These are phyloP conservation scores for Podosphaera leucotricha DNA, from an alignment of 2,329 filamentous ascomycete genomes.

Conservation along the genomic window DNA sequence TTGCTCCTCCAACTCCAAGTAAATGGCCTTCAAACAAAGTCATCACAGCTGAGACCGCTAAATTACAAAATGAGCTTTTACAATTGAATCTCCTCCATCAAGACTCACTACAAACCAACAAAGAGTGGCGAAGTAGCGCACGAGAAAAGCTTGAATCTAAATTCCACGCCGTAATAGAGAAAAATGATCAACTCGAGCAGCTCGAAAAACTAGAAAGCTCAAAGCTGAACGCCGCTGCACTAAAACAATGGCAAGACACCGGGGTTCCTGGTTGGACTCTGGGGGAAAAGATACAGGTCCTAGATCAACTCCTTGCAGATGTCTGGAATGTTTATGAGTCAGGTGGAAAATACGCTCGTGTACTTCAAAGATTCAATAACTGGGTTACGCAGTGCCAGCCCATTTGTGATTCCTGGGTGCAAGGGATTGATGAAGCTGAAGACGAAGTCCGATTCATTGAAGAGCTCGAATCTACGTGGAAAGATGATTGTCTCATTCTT, in stretches of 20 bases:
- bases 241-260: constrained; percentile 24
- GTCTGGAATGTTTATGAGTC: constrained; percentile 33
- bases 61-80: constrained; percentile 38
- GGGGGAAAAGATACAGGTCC: constrained; percentile 31
- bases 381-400: constrained; percentile 28
- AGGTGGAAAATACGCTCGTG: constrained; percentile 29
- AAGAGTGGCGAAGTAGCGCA: constrained; percentile 33
- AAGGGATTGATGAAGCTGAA: constrained; percentile 14
- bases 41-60: constrained; percentile 30
- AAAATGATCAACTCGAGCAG: constrained; percentile 20
- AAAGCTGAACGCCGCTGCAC: constrained; percentile 24
- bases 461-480: constrained; percentile 32
- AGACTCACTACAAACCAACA: constrained; percentile 21
- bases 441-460: constrained; percentile 25
- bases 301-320: constrained; percentile 32
- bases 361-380: constrained; percentile 32
- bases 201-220: constrained; percentile 25
- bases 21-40: constrained; percentile 37
- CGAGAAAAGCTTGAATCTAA: constrained; percentile 22
- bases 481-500: constrained; percentile 29
- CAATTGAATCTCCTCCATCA: constrained; percentile 41
- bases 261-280: constrained; percentile 17
- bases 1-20: constrained; percentile 35
- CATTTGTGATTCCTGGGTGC: constrained; percentile 22
- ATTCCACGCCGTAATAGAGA: constrained; percentile 18